phyloP scores from a whole-genome alignment of 805 yeast genomes.

The Starmerella vaccinii region DNA sequence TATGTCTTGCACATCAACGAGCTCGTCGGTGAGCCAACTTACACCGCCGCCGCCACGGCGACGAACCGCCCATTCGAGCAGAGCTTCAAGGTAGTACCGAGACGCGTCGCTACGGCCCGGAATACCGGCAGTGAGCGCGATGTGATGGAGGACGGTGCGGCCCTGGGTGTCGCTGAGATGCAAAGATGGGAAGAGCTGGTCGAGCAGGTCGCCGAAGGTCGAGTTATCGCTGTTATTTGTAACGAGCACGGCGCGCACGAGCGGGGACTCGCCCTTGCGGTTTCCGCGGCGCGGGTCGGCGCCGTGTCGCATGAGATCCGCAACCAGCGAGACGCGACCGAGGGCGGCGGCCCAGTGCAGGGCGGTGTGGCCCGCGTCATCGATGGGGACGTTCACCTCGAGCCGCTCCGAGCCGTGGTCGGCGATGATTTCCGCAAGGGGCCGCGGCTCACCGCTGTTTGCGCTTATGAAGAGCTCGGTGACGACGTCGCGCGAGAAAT shows the following conservation, averaged over 20 bases:
- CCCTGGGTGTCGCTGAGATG: conserved; percentile 55
- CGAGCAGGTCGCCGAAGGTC: conserved; percentile 60
- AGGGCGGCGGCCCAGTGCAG: conserved; percentile 93
- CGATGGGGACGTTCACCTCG: conserved; percentile 70
- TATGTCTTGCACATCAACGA: conserved; percentile 79
- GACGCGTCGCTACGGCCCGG: conserved; percentile 63
- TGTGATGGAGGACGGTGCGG: conserved; percentile 78
- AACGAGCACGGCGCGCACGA: conserved; percentile 72
- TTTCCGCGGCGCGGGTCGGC: conserved; percentile 65
- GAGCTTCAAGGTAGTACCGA: conserved; percentile 58
- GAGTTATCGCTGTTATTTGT: conserved; percentile 74
- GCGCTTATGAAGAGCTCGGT: conserved; percentile 26
- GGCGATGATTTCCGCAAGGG: conserved; percentile 12
- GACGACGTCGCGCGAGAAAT: conserved; percentile 17
- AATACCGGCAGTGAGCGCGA: conserved; percentile 68
- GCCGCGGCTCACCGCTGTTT: conserved; percentile 6
- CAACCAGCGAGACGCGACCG: conserved; percentile 64
- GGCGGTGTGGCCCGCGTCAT: conserved; percentile 86
- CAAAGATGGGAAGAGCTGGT: conserved; percentile 64
- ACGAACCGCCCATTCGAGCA: conserved; percentile 68
- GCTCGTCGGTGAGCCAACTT: conserved; percentile 47
- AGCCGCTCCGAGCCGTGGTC: conserved; percentile 27
- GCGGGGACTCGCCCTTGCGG: conserved; percentile 75
- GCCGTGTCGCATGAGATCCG: conserved; percentile 54
- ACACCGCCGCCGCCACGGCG: conserved; percentile 39